A percentile compares a stretch with the other conserved stretches of the same genome.
Evolutionary conservation across 2,329 filamentous ascomycete species (phyloP).

Genomic region (Lecanicillium sp.): DNA sequence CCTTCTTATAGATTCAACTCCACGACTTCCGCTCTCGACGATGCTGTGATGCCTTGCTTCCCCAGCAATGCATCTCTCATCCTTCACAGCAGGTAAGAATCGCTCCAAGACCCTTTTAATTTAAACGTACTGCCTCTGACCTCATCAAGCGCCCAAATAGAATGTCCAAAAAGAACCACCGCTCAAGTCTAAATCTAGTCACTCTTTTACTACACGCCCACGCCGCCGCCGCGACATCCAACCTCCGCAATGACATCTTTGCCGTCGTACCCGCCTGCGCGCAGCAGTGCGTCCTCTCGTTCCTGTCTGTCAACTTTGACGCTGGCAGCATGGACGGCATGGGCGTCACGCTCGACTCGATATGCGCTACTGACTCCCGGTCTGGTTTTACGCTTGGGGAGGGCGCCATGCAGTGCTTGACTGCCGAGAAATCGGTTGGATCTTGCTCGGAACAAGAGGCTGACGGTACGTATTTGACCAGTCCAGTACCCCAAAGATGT

Average conservation of each 20-base stretch:
- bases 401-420: constrained; percentile 59
- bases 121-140: too few species aligned
- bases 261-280: constrained; percentile 51
- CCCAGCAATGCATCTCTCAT: constrained; percentile 18
- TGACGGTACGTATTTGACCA: constrained; percentile 25
- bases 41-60: constrained; percentile 30
- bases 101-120: too few species aligned
- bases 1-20: too few species aligned
- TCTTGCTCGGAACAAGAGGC: constrained; percentile 42
- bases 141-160: neutral
- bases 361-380: constrained; percentile 52
- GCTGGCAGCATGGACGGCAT: constrained; percentile 36
- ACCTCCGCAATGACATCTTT: constrained; percentile 29
- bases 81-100: constrained; percentile 17
- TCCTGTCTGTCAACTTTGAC: constrained; percentile 52
- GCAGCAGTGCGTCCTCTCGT: constrained; percentile 51
- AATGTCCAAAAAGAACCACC: constrained; percentile 7
- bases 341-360: constrained; percentile 48
- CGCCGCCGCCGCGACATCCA: constrained; percentile 18
- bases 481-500: too few species aligned
- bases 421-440: constrained; percentile 40
- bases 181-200: constrained; percentile 24
- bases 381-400: constrained; percentile 66
- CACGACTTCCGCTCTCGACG: too few species aligned
- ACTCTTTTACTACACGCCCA: constrained; percentile 12